These are phyloP conservation scores for Leccinum pellstonianum DNA, from an alignment of 768 basidiomycete genomes.

Conservation along the genomic window DNA sequence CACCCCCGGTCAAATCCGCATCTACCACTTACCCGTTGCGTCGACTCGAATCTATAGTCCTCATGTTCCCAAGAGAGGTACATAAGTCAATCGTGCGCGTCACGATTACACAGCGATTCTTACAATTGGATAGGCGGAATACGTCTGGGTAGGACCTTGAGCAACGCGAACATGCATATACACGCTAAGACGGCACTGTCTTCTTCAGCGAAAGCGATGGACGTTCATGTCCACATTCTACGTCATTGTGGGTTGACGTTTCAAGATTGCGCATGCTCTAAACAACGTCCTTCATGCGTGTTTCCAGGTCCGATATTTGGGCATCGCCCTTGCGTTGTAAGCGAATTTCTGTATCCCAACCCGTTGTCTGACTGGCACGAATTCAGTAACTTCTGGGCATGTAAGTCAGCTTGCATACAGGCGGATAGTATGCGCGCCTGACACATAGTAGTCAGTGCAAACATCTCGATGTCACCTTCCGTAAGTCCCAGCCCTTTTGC, in stretches of 20 bases:
- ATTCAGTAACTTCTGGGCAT: constrained; percentile 15
- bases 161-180: background rate
- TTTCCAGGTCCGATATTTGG: constrained; percentile 18
- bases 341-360: background rate
- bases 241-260: constrained; percentile 11
- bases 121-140: constrained; percentile 12
- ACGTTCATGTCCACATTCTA: constrained; percentile 18
- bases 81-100: background rate
- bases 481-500: background rate
- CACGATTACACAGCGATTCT: background rate
- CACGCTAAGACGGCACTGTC: background rate
- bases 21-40: background rate
- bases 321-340: constrained; percentile 19
- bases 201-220: constrained; percentile 9
- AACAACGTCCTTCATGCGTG: background rate
- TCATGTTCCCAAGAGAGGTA: constrained; percentile 25
- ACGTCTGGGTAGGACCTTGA: constrained; percentile 20
- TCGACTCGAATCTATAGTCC: constrained; percentile 3
- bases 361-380: background rate
- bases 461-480: no score
- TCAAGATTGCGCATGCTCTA: background rate
- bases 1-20: no score
- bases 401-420: constrained; percentile 2
- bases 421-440: background rate
- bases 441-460: background rate